phyloP scores from a whole-genome alignment of 139 green algal species.

The Astrephomene gubernaculifera region DNA sequence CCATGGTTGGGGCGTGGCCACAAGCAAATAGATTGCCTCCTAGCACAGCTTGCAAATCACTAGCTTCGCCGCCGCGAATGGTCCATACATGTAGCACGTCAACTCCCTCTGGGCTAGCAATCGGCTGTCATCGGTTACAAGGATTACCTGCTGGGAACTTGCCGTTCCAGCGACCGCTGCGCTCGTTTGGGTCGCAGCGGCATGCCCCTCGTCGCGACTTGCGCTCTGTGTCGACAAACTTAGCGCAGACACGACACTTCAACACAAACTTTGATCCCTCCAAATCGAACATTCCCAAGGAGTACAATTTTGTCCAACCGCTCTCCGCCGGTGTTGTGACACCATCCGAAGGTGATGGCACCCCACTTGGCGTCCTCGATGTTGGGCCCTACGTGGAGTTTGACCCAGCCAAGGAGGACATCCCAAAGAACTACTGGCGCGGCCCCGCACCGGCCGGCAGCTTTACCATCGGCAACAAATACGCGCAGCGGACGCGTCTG shows the following conservation, averaged over 20 bases:
- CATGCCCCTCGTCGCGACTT: background rate
- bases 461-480: conserved; percentile 18
- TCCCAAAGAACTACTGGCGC: background rate
- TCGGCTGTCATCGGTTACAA: too few relatives aligned
- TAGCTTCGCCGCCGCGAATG: background rate
- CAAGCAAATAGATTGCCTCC: background rate
- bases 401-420: background rate
- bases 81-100: background rate
- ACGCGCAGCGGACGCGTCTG: conserved; percentile 46
- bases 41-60: background rate
- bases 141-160: too few relatives aligned
- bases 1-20: background rate
- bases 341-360: background rate
- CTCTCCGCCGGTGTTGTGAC: background rate
- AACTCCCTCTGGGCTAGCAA: too few relatives aligned
- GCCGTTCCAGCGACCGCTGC: background rate
- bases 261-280: conserved; percentile 12
- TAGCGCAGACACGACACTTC: conserved; percentile 19
- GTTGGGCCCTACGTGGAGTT: conserved; percentile 26
- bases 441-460: conserved; percentile 6
- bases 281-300: conserved; percentile 15
- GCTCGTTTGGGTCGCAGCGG: background rate
- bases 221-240: background rate
- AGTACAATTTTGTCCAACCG: conserved; percentile 7
- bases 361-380: background rate